phyloP scores from a whole-genome alignment of 2,329 filamentous ascomycete species.

The Cladorrhinum sp. region DNA sequence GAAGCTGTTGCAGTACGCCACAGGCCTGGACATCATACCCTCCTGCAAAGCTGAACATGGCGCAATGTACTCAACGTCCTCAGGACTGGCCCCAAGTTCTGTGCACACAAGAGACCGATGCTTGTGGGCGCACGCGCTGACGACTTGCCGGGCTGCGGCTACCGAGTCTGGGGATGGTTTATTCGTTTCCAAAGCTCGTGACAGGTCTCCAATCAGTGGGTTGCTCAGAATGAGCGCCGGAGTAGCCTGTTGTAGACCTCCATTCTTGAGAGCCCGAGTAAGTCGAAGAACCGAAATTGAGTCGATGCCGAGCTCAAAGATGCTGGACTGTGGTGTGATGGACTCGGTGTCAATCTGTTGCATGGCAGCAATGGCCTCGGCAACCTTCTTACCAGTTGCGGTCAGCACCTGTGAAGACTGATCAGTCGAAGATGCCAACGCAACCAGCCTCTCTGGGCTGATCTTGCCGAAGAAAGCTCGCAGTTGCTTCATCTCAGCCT shows the following conservation, averaged over 20 bases:
- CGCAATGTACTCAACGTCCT: constrained; percentile 67
- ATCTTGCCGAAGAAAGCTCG: constrained; percentile 63
- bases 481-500: constrained; percentile 72
- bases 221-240: constrained; percentile 67
- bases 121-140: constrained; percentile 63
- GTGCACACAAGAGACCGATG: constrained; percentile 53
- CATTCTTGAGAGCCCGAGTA: constrained; percentile 58
- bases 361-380: constrained; percentile 53
- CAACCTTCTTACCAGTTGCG: constrained; percentile 46
- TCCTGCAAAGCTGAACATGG: constrained; percentile 86
- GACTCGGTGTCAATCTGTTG: constrained; percentile 39
- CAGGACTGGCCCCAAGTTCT: constrained; percentile 47
- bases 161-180: constrained; percentile 23
- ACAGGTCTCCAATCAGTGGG: constrained; percentile 48
- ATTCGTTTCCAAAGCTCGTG: constrained; percentile 34
- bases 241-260: constrained; percentile 58
- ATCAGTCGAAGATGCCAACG: constrained; percentile 49
- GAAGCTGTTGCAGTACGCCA: constrained; percentile 77
- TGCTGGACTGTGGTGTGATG: constrained; percentile 57
- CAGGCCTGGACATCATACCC: constrained; percentile 71
- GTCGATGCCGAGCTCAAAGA: constrained; percentile 85
- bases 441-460: constrained; percentile 59
- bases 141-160: constrained; percentile 54
- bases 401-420: constrained; percentile 25
- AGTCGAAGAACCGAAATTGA: constrained; percentile 80